Conservation (phyloP, 2,329 filamentous ascomycete genomes). For the Trichoderma sp. region DNA sequence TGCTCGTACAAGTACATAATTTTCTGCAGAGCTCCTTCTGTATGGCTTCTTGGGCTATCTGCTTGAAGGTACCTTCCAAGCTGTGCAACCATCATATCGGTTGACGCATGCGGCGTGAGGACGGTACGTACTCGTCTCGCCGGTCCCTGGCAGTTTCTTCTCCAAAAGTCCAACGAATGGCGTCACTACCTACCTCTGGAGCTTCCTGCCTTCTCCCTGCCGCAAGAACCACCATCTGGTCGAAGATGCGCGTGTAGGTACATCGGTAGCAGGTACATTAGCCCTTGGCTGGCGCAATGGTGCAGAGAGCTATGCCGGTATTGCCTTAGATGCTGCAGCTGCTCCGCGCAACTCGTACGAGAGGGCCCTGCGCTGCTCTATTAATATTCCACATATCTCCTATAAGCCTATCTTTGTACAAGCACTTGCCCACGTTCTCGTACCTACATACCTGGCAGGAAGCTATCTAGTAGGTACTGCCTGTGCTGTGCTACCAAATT, state of each 20-base stretch:
- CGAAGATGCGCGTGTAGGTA: background rate
- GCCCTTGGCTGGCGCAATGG: background rate
- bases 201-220: background rate
- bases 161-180: background rate
- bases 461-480: background rate
- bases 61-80: background rate
- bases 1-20: no score
- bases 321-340: background rate
- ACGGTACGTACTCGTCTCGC: constrained; percentile 10
- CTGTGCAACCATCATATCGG: constrained; percentile 5
- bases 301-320: background rate
- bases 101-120: constrained; percentile 24
- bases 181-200: constrained; percentile 3
- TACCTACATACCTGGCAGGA: background rate
- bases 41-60: background rate
- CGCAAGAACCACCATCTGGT: background rate
- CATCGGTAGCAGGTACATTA: background rate
- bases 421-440: background rate
- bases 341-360: constrained; percentile 2
- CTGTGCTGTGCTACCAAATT: background rate
- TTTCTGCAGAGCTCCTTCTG: background rate
- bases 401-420: background rate
- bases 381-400: background rate
- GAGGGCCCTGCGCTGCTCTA: constrained; percentile 5
- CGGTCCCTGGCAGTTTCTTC: background rate